These are phyloP conservation scores for Trichoderma sp. DNA, from an alignment of 2,329 filamentous ascomycete species.

Conservation along the genomic window DNA sequence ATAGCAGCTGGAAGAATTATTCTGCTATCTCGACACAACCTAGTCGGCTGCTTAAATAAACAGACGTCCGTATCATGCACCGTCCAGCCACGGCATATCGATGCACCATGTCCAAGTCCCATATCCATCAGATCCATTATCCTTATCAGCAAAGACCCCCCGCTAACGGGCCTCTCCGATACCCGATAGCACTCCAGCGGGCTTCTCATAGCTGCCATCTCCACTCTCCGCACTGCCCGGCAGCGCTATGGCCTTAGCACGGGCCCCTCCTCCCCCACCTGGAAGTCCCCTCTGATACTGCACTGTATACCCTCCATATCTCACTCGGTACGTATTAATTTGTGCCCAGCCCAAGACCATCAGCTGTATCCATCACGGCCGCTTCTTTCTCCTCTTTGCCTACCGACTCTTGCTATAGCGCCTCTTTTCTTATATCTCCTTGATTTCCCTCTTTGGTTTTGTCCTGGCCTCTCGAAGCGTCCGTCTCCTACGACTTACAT, in stretches of 20 bases:
- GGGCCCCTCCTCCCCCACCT: slow-evolving; percentile 11
- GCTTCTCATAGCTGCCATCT: not conserved
- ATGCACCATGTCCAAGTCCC: not conserved
- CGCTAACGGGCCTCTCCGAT: slow-evolving; percentile 12
- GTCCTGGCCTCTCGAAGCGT: not conserved
- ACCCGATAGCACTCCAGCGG: not conserved
- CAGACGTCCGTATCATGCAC: not conserved
- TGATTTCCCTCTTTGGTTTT: not conserved
- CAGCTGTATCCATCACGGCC: not conserved
- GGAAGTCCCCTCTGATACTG: not conserved
- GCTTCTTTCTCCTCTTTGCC: not conserved
- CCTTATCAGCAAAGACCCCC: not conserved
- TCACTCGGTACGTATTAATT: slow-evolving; percentile 5
- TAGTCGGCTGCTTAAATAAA: not conserved
- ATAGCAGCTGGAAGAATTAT: not conserved
- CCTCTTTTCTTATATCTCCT: not conserved
- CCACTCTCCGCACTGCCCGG: not conserved
- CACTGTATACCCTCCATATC: not conserved
- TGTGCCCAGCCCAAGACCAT: slow-evolving; percentile 10
- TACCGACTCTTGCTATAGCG: not conserved
- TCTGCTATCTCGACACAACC: fast-evolving
- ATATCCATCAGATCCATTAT: not conserved
- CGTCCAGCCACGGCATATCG: not conserved
- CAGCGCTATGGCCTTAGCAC: not conserved
- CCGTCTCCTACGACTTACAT: not conserved